Evolutionary conservation across 1,284 basidiomycete genomes (phyloP), one percentile per base, ranked within the genome.

Genomic region (Malassezia furfur): DNA sequence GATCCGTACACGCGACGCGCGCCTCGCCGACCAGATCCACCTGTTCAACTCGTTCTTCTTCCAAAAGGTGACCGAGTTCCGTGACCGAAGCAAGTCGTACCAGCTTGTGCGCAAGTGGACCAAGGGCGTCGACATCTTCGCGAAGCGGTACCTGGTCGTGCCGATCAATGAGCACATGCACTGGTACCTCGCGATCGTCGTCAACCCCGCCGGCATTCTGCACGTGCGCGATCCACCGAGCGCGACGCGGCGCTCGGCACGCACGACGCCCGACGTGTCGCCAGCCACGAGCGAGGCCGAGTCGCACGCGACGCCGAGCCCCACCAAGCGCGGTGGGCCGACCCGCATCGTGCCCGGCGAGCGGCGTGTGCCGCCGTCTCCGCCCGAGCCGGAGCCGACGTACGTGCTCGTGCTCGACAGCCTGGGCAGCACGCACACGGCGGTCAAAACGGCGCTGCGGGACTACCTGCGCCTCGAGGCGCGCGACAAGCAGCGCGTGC

Each of bases 1-100:
- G 30, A 63, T 67, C 25, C 59, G 63, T 6, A 25, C 28, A 74
- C 67, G 28, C 6, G 70, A 85, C 56, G 83, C 85, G 0, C 78
- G 78, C 11, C 76, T 88, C 11, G 86, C 83, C 2, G 81, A 85
- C 6, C 80, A 87, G 63, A 81, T 93, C 2, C 84, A 96, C 70
- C 80, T 98, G 6, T 96, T 98, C 79, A 96, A 85, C 72, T 91
- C 91, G 0, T 99, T 96, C 78, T 96, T 99, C 76, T 96, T 90
- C 78, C 87, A 91, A 77, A 91, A 91, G 70, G 77, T 98, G n/a
- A 84, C 84, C 57, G 81, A 81, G 60, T 83, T 50, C 22, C 46
- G 61, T 17, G 39, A 61, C 15, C 46, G 43, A 6, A 49, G 50
- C 32, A 52, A 84, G 49, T 85, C 85, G 15, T 96, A 91, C 70